phyloP scores from a whole-genome alignment of 768 basidiomycete species.

The Pisolithus tinctorius region DNA sequence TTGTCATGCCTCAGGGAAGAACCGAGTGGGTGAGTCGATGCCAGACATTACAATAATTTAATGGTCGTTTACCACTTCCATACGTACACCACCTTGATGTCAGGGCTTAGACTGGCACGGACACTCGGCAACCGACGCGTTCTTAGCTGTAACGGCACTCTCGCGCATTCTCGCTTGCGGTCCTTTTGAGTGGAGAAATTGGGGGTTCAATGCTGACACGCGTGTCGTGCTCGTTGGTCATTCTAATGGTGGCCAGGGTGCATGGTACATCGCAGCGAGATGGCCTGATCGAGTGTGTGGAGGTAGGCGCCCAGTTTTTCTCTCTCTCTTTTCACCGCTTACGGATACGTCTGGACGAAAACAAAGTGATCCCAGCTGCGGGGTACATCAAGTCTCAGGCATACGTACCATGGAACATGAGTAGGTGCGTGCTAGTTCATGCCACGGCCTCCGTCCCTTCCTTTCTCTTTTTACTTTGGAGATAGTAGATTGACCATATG shows the following conservation, averaged over 20 bases:
- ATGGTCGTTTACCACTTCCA: not conserved
- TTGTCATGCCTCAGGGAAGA: constrained; percentile 73
- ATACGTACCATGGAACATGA: constrained; percentile 70
- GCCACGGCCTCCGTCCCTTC: not conserved
- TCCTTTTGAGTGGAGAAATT: constrained; percentile 31
- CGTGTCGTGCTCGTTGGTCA: constrained; percentile 75
- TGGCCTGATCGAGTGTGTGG: constrained; percentile 71
- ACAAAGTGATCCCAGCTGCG: constrained; percentile 65
- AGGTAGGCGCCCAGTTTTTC: constrained; percentile 31
- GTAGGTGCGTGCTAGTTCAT: constrained; percentile 20
- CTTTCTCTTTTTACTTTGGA: not conserved
- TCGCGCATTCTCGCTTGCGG: constrained; percentile 33
- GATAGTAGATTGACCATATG: not conserved
- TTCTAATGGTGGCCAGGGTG: constrained; percentile 90
- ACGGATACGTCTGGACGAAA: not conserved
- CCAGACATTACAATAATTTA: not conserved
- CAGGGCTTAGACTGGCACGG: constrained; percentile 95
- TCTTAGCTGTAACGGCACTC: constrained; percentile 55
- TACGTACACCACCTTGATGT: not conserved
- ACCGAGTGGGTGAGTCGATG: constrained; percentile 66
- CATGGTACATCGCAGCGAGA: constrained; percentile 72
- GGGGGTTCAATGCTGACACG: constrained; percentile 32
- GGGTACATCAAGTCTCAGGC: constrained; percentile 84
- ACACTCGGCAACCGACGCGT: constrained; percentile 65
- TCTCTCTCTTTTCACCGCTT: not conserved